A percentile compares a stretch with the other conserved stretches of the same genome.
phyloP scores from a whole-genome alignment of 108 stramenopile species.

The Skeletonema grethae region DNA sequence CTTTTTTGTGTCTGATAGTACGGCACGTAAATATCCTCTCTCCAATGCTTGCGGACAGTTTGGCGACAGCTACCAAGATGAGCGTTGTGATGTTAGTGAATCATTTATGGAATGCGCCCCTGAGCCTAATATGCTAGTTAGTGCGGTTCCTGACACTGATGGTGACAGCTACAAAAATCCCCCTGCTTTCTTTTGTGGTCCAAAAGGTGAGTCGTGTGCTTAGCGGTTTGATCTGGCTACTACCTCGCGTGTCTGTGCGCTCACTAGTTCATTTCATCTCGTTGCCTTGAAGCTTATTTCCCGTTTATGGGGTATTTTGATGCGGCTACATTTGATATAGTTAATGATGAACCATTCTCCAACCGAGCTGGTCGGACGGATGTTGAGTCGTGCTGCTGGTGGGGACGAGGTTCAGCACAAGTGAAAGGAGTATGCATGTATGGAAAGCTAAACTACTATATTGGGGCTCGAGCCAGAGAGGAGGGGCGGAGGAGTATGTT shows the following conservation, averaged over 20 bases:
- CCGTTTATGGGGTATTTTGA: conserved; percentile 29
- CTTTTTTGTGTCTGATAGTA: conserved; percentile 10
- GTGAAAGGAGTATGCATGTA: conserved; percentile 30
- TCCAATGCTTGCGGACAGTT: conserved; percentile 17
- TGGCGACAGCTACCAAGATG: conserved; percentile 39
- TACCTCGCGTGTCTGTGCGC: background rate
- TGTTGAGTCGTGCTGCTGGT: conserved; percentile 28
- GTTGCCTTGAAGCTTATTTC: conserved; percentile 8
- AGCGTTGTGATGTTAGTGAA: conserved; percentile 28
- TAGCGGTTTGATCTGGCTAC: background rate
- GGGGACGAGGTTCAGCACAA: conserved; percentile 32
- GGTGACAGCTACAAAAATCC: conserved; percentile 6
- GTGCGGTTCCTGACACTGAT: conserved; percentile 27
- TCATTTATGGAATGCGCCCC: conserved; percentile 37
- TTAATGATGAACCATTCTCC: conserved; percentile 18
- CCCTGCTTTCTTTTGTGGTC: conserved; percentile 46
- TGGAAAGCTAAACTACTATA: conserved; percentile 42
- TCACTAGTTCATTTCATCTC: background rate
- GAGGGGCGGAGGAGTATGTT: conserved; percentile 22
- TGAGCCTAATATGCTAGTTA: conserved; percentile 42
- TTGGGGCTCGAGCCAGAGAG: conserved; percentile 10
- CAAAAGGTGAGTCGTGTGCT: conserved; percentile 5
- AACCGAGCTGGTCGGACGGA: conserved; percentile 4
- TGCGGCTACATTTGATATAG: background rate
- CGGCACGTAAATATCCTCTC: conserved; percentile 2